Evolutionary conservation across 2,329 filamentous ascomycete species (phyloP), one percentile per base, ranked within the genome.

Genomic region (Penicillium thymicola): DNA sequence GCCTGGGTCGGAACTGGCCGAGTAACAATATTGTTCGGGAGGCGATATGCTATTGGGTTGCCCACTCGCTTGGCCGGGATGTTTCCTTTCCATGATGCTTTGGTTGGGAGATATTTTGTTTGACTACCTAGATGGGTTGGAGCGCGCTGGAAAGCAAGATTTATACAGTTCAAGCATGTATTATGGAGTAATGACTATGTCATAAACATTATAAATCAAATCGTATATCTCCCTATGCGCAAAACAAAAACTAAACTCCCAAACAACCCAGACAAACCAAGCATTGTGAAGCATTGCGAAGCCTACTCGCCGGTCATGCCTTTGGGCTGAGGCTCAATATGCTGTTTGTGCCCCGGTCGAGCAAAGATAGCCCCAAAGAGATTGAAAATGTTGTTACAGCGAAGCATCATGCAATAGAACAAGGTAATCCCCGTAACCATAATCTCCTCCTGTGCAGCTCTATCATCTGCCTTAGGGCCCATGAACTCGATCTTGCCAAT

Each of bases 381-480:
- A 36, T 40, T 56, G 18, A 67, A 57, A 36, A 70, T 53, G 41
- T 59, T 71, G 23, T 58, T 67, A 13, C 45, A 51, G 13, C 69
- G 58, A 11, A 69, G 25, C 27, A 59, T 30, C 66, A 72, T 69
- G 21, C 62, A 63, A 38, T 64, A 69, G 23, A 58, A 64, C 42
- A 72, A 49, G 23, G 67, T 69, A n/a, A 70, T 25, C 0, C 66
- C 65, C 1, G 65, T 67, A 7, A 71, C 66, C 16, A 72, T 59
- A 36, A 72, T 60, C 51, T 72, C 69, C 41, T 71, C 69, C 14
- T 68, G 56, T 5, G 62, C 54, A n/a, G 52, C 63, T 41, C 56
- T 23, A 13, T 48, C 53, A 10, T 61, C 10, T 3, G 58, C 55
- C 18, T 51, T 58, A 18, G 59, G 45, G 2, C 64, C 66, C 57